These are phyloP conservation scores for Diaporthe amygdali DNA, from an alignment of 2,329 filamentous ascomycete species.

Conservation along the genomic window DNA sequence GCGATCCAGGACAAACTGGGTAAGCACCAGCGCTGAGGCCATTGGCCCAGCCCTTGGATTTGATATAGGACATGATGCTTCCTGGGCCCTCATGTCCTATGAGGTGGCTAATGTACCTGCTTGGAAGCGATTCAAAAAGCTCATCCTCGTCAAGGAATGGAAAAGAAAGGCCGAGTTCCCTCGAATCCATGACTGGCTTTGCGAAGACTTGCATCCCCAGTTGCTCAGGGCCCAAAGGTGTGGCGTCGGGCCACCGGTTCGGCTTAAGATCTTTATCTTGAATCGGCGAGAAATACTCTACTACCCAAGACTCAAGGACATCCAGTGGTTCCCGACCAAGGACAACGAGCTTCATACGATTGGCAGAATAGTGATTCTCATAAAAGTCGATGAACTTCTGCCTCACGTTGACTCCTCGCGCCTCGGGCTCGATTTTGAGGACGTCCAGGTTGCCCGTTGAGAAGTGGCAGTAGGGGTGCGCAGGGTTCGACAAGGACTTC, in stretches of 20 bases:
- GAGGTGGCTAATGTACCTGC: constrained; percentile 84
- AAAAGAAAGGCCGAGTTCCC: constrained; percentile 81
- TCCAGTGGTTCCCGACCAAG: constrained; percentile 83
- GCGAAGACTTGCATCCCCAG: constrained; percentile 77
- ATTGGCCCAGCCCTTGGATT: constrained; percentile 89
- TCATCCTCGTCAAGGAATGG: constrained; percentile 85
- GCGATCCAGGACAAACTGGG: constrained; percentile 76
- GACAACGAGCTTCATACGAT: constrained; percentile 90
- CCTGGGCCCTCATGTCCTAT: constrained; percentile 93
- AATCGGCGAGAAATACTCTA: constrained; percentile 81
- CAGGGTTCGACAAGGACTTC: constrained; percentile 85
- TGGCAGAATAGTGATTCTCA: constrained; percentile 87
- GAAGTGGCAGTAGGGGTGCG: constrained; percentile 90
- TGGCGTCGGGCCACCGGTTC: constrained; percentile 59
- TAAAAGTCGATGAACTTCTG: constrained; percentile 95
- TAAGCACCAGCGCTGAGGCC: constrained; percentile 79
- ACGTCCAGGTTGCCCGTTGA: constrained; percentile 89
- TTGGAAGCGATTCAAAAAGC: constrained; percentile 80
- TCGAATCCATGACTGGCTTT: constrained; percentile 89
- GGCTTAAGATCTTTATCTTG: constrained; percentile 79
- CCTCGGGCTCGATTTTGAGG: constrained; percentile 81
- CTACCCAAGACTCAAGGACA: constrained; percentile 81
- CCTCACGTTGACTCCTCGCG: constrained; percentile 80
- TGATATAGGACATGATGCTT: constrained; percentile 88
- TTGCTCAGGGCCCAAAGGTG: constrained; percentile 54